Evolutionary conservation across 495 filamentous ascomycete species (phyloP).

Genomic region (Lindgomyces ingoldianus): DNA sequence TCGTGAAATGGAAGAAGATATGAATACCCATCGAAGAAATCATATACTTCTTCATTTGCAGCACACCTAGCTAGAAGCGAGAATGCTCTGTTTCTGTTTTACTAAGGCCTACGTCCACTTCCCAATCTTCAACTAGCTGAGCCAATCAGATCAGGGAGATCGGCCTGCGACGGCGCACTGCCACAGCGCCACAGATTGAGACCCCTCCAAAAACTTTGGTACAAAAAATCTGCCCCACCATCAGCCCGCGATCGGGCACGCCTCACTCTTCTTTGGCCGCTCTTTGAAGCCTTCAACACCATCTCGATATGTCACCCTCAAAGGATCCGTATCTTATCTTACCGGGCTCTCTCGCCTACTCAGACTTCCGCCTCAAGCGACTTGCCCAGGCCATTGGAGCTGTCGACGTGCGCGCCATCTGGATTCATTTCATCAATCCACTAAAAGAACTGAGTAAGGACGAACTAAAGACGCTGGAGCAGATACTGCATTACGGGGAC

Average conservation of each 20-base stretch:
- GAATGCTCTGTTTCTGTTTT: too few relatives aligned
- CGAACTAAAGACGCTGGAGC: slow-evolving; percentile 55
- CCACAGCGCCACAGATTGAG: background rate
- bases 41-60: too few relatives aligned
- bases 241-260: background rate
- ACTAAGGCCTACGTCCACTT: too few relatives aligned
- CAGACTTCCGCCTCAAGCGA: slow-evolving; percentile 45
- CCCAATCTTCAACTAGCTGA: too few relatives aligned
- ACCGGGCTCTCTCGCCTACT: slow-evolving; percentile 45
- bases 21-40: too few relatives aligned
- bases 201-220: background rate
- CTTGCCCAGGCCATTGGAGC: slow-evolving; percentile 52
- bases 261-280: background rate
- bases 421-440: slow-evolving; percentile 63
- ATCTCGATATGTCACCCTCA: slow-evolving; percentile 19
- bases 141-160: too few relatives aligned
- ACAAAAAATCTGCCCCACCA: background rate
- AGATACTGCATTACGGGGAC: slow-evolving; percentile 66
- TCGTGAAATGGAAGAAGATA: too few relatives aligned
- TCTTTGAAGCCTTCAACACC: background rate
- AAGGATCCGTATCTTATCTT: slow-evolving; percentile 34
- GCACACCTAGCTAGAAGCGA: too few relatives aligned
- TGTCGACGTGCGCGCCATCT: slow-evolving; percentile 60
- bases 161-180: background rate
- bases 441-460: slow-evolving; percentile 35